phyloP scores from a whole-genome alignment of 192 early-diverging fungal genomes.

The Podila epigama region DNA sequence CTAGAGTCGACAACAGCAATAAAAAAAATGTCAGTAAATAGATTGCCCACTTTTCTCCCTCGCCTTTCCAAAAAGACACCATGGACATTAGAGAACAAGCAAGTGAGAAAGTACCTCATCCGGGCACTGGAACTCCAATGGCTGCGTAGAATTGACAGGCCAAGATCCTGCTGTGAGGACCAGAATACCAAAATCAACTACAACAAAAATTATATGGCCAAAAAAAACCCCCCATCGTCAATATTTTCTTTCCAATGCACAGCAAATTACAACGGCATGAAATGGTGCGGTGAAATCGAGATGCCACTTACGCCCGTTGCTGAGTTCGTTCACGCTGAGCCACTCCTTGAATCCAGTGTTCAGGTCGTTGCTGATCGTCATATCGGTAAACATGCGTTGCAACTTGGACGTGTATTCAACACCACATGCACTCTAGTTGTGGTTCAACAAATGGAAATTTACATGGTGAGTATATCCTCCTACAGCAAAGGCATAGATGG shows the following conservation, averaged over 20 bases:
- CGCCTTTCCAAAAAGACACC: background rate
- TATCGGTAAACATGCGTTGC: conserved; percentile 90
- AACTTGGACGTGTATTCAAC: conserved; percentile 87
- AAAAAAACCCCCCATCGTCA: too few relatives aligned
- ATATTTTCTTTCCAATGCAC: too few relatives aligned
- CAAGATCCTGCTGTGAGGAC: conserved; percentile 86
- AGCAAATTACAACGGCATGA: too few relatives aligned
- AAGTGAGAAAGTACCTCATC: conserved; percentile 70
- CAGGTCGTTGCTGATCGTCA: conserved; percentile 76
- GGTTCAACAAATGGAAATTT: background rate
- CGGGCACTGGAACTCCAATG: conserved; percentile 81
- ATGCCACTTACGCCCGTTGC: conserved; percentile 61
- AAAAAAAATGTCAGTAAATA: background rate
- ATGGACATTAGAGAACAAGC: too few relatives aligned
- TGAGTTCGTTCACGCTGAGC: conserved; percentile 48
- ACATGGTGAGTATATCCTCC: background rate
- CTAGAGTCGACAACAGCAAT: conserved; percentile 27
- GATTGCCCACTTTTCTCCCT: background rate
- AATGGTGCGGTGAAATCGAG: too few relatives aligned
- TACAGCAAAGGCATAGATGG: too few relatives aligned
- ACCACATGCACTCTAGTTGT: conserved; percentile 72
- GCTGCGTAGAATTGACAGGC: conserved; percentile 75
- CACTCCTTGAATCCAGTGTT: conserved; percentile 60
- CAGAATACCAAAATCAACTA: conserved; percentile 75
- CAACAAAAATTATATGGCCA: background rate